phyloP scores from a whole-genome alignment of 1,284 basidiomycete genomes.

The Ceratobasidium sp. region DNA sequence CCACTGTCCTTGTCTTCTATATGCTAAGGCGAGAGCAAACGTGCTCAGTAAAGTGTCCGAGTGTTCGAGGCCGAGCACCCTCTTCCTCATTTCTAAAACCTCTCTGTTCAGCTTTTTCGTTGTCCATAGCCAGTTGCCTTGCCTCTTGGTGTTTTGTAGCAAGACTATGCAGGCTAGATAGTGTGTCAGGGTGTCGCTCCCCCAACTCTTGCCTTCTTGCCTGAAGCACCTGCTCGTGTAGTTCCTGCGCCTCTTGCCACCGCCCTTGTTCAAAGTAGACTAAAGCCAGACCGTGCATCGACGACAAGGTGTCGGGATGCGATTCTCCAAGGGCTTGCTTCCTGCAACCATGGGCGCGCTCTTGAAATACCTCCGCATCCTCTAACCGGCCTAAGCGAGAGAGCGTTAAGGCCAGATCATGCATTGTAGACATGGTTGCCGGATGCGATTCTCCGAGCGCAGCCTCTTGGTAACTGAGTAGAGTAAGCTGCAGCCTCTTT shows the following conservation, averaged over 20 bases:
- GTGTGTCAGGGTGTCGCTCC: not conserved
- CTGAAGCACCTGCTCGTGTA: not conserved
- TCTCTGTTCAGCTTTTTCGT: not conserved
- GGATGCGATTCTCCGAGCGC: constrained; percentile 16
- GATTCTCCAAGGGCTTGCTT: not conserved
- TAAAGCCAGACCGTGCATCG: constrained; percentile 14
- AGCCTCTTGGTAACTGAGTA: not conserved
- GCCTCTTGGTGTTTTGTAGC: not conserved
- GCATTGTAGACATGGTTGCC: constrained; percentile 4
- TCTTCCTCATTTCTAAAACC: not conserved
- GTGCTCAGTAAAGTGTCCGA: not conserved
- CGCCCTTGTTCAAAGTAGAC: not conserved
- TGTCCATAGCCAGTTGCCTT: not conserved
- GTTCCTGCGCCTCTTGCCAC: not conserved
- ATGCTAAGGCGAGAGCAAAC: not conserved
- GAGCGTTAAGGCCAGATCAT: constrained; percentile 11
- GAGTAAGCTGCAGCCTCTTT: not conserved
- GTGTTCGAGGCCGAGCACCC: not conserved
- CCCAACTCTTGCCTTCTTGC: not conserved
- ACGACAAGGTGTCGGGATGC: not conserved
- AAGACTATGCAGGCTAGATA: not conserved
- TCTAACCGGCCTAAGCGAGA: not conserved
- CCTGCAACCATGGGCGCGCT: not conserved
- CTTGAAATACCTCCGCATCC: constrained; percentile 8
- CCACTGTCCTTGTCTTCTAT: not conserved